Evolutionary conservation across 768 basidiomycete species (phyloP).

Genomic region (Chlorophyllum brunneum): DNA sequence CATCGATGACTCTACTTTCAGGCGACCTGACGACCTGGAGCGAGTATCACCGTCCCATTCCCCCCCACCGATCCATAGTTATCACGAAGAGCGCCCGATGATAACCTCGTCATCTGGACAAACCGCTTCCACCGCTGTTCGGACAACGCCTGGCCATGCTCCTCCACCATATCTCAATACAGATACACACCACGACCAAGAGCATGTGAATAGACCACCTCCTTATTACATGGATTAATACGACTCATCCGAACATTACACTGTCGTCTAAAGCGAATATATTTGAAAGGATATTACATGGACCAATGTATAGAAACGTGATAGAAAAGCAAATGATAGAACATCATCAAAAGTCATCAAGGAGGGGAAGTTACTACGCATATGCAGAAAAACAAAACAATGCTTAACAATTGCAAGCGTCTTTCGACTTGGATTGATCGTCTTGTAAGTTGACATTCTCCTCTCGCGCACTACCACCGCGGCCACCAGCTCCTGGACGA

Average conservation of each 20-base stretch:
- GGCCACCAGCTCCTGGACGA: constrained; percentile 54
- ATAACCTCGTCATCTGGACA: constrained; percentile 24
- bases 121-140: constrained; percentile 20
- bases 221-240: constrained; percentile 54
- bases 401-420: constrained; percentile 77
- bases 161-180: constrained; percentile 77
- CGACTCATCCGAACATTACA: neutral
- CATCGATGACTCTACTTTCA: constrained; percentile 73
- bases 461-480: constrained; percentile 47
- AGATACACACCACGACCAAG: constrained; percentile 42
- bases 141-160: constrained; percentile 51
- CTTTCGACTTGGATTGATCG: constrained; percentile 61
- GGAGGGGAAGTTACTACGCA: constrained; percentile 19
- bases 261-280: constrained; percentile 17
- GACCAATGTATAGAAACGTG: constrained; percentile 15
- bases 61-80: constrained; percentile 28
- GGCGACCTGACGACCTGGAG: constrained; percentile 38
- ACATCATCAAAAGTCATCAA: constrained; percentile 12
- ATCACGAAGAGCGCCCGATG: constrained; percentile 13
- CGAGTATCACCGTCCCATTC: constrained; percentile 31
- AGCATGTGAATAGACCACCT: constrained; percentile 53
- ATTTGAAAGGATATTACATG: constrained; percentile 19
- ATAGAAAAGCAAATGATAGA: constrained; percentile 15
- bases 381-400: constrained; percentile 14
- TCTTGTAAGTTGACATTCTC: constrained; percentile 70